phyloP scores from a whole-genome alignment of 257 asterid species.

The Fraxinus anomala region DNA sequence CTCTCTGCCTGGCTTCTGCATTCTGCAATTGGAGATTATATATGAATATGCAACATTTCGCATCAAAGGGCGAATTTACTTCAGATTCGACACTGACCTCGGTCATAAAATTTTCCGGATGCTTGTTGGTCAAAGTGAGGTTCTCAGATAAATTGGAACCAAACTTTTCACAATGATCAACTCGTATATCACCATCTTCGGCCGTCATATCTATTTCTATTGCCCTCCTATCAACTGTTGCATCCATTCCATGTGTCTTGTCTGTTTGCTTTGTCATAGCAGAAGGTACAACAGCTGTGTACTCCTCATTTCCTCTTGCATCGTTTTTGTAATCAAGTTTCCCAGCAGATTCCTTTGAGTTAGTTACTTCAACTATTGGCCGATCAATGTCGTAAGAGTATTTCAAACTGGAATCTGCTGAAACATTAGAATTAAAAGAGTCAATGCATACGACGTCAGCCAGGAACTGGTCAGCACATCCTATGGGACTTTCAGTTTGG shows the following conservation, averaged over 20 bases:
- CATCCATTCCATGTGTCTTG: slow-evolving; percentile 27
- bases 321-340: slow-evolving; percentile 10
- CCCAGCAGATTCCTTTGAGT: slow-evolving; percentile 28
- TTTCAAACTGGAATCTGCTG: slow-evolving; percentile 24
- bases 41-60: slow-evolving; percentile 13
- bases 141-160: slow-evolving; percentile 31
- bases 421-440: slow-evolving; percentile 29
- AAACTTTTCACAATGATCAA: slow-evolving; percentile 17
- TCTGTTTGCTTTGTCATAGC: slow-evolving; percentile 28
- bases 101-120: slow-evolving; percentile 26
- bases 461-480: slow-evolving; percentile 40
- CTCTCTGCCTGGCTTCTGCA: slow-evolving; percentile 24
- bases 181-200: slow-evolving; percentile 19
- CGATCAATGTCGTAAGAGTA: slow-evolving; percentile 30
- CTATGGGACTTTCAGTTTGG: slow-evolving; percentile 35
- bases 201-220: slow-evolving; percentile 24
- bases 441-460: slow-evolving; percentile 35
- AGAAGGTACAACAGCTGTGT: slow-evolving; percentile 28
- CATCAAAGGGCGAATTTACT: slow-evolving; percentile 17
- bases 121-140: slow-evolving; percentile 31
- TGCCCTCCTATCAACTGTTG: slow-evolving; percentile 23
- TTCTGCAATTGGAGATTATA: slow-evolving; percentile 34
- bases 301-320: slow-evolving; percentile 27
- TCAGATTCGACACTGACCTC: slow-evolving; percentile 40
- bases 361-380: slow-evolving; percentile 29